Evolutionary conservation across 2,329 filamentous ascomycete genomes (phyloP).

Genomic region (Ceratocystis huliohia): DNA sequence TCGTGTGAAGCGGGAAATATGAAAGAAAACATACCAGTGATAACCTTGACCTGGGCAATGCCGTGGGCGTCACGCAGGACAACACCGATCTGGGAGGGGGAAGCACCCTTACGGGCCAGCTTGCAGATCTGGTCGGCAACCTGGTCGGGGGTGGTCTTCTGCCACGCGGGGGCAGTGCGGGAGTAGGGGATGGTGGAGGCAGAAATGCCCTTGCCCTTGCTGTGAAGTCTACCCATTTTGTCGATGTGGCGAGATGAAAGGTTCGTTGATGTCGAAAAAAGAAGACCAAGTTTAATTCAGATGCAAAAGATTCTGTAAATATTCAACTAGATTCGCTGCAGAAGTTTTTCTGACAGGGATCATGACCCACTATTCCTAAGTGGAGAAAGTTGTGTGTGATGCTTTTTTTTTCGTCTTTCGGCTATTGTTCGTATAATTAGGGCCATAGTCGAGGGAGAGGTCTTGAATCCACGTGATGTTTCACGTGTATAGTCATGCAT

Average conservation of each 20-base stretch:
- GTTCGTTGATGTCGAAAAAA: constrained; percentile 20
- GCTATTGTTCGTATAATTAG: constrained; percentile 37
- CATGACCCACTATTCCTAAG: background rate
- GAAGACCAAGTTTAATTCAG: constrained; percentile 16
- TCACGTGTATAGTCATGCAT: background rate
- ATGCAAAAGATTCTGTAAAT: constrained; percentile 21
- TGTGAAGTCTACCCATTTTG: constrained; percentile 96
- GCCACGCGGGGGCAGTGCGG: constrained; percentile 80
- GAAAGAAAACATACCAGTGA: constrained; percentile 62
- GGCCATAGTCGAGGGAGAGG: constrained; percentile 25
- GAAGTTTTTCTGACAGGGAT: constrained; percentile 9
- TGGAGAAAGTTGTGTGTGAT: constrained; percentile 19
- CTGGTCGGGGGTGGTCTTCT: constrained; percentile 97
- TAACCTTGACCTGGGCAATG: constrained; percentile 93
- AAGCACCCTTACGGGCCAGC: constrained; percentile 97
- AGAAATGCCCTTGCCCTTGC: constrained; percentile 98
- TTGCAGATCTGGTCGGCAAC: constrained; percentile 99
- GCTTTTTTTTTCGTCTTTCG: constrained; percentile 21
- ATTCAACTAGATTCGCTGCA: background rate
- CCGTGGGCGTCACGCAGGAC: constrained; percentile 96
- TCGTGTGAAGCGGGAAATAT: background rate
- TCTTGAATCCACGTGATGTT: constrained; percentile 9
- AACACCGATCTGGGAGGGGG: constrained; percentile 96
- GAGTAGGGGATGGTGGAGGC: constrained; percentile 94
- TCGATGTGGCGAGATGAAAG: constrained; percentile 30